A percentile compares a stretch with the other conserved stretches of the same genome.
phyloP scores from a whole-genome alignment of 129 eudicot genomes.

The Kitagawia praeruptora region DNA sequence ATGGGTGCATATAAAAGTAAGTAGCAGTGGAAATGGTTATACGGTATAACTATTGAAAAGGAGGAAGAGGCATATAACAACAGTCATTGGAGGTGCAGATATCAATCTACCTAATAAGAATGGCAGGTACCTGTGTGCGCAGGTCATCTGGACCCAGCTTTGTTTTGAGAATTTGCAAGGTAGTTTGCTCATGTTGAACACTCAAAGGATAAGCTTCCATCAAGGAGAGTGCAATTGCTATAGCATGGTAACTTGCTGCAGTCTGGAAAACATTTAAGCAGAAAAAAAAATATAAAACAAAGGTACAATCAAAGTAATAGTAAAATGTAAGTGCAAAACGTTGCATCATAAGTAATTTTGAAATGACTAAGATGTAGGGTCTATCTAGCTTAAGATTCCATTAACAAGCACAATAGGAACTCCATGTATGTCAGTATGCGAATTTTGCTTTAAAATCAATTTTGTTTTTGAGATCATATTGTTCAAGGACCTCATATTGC shows the following conservation, averaged over 20 bases:
- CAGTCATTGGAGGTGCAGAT: conserved; percentile 5
- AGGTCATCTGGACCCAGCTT: conserved; percentile 98
- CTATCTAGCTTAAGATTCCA: not conserved
- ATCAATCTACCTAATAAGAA: conserved; percentile 9
- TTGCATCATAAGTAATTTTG: not conserved
- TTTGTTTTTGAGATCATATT: not conserved
- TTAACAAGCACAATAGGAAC: not conserved
- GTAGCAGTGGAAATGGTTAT: no score
- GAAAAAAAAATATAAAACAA: not conserved
- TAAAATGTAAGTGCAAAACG: not conserved
- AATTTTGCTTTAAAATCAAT: not conserved
- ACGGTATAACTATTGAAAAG: not conserved
- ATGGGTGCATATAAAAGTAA: no score
- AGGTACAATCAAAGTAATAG: not conserved
- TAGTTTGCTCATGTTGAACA: conserved; percentile 99
- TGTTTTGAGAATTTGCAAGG: conserved; percentile 87
- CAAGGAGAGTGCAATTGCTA: conserved; percentile 96
- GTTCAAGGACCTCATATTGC: not conserved
- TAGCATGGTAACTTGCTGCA: conserved; percentile 99
- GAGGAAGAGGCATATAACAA: not conserved
- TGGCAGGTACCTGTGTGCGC: conserved; percentile 73
- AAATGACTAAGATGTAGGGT: not conserved
- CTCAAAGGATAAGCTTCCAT: conserved; percentile 99
- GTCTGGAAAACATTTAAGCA: conserved; percentile 44
- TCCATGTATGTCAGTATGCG: not conserved